Percentiles rank a stretch among this genome's conserved stretches.
Evolutionary conservation across 2,329 filamentous ascomycete genomes (phyloP).

Genomic region (Diaporthe sp.): DNA sequence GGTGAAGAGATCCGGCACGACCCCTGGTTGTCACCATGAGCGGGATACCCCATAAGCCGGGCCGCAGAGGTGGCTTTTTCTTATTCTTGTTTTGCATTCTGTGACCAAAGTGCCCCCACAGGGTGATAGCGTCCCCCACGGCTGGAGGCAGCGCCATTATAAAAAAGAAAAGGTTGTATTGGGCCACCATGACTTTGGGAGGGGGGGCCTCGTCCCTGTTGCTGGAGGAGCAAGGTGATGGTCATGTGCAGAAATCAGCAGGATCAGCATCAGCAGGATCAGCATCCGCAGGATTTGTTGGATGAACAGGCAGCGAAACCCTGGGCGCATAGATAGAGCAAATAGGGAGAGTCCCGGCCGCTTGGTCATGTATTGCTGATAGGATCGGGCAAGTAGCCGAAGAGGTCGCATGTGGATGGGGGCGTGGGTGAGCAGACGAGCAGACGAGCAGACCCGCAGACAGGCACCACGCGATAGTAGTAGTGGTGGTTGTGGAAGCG

Average conservation of each 20-base stretch:
- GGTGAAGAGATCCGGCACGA: neutral
- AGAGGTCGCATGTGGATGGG: slow-evolving; percentile 3
- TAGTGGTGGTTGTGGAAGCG: neutral
- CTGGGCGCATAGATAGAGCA: slow-evolving; percentile 14
- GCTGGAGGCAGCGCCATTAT: neutral
- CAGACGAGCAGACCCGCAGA: neutral
- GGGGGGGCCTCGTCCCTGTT: neutral
- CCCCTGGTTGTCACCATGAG: neutral
- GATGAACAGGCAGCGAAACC: neutral
- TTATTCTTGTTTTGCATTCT: neutral
- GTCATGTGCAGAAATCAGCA: slow-evolving; percentile 11
- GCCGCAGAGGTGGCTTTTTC: neutral
- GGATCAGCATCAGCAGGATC: neutral
- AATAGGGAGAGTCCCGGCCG: slow-evolving; percentile 18
- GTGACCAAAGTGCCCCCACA: neutral
- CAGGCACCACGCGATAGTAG: neutral
- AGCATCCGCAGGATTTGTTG: neutral
- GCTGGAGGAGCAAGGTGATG: neutral
- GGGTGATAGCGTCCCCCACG: neutral
- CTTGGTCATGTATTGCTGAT: slow-evolving; percentile 15
- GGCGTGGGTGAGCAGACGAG: neutral
- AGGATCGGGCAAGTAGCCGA: neutral
- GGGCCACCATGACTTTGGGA: neutral
- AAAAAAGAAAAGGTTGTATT: neutral
- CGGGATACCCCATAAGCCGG: neutral